These are phyloP conservation scores for Ceratonia siliqua DNA, from an alignment of 306 rosid genomes.

Conservation along the genomic window DNA sequence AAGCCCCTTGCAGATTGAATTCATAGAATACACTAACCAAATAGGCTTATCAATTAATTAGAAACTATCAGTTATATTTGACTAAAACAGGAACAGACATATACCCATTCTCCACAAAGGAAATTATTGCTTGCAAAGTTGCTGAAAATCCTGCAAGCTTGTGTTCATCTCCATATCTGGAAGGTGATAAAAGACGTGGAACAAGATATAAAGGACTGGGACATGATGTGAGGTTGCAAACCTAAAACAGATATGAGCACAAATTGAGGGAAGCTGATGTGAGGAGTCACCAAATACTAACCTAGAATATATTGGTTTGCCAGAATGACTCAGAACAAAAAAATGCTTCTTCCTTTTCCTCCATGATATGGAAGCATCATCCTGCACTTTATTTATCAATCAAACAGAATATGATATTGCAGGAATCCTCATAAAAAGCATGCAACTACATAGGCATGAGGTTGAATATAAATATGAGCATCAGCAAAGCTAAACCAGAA, in stretches of 20 bases:
- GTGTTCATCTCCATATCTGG: conserved; percentile 91
- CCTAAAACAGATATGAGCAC: background rate
- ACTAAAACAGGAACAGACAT: conserved; percentile 23
- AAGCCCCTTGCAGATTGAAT: background rate
- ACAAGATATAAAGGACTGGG: background rate
- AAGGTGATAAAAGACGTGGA: conserved; percentile 12
- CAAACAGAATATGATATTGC: conserved; percentile 40
- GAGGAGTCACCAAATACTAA: conserved; percentile 35
- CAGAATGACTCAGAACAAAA: conserved; percentile 84
- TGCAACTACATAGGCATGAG: background rate
- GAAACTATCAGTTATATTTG: background rate
- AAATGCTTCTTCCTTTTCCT: conserved; percentile 98
- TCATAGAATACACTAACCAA: conserved; percentile 1
- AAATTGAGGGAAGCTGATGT: background rate
- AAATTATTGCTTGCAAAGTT: conserved; percentile 92
- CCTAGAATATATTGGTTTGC: conserved; percentile 98
- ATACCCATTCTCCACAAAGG: conserved; percentile 93
- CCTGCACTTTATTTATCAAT: conserved; percentile 76
- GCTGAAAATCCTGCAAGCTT: conserved; percentile 97
- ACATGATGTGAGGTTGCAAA: background rate
- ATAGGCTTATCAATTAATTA: background rate
- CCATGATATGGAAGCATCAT: conserved; percentile 95
- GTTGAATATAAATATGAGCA: background rate
- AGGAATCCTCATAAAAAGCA: conserved; percentile 14
- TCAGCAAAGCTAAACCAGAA: background rate